Evolutionary conservation across 2,329 filamentous ascomycete species (phyloP), one percentile per base, ranked within the genome.

Genomic region (Diaporthe ilicicola): DNA sequence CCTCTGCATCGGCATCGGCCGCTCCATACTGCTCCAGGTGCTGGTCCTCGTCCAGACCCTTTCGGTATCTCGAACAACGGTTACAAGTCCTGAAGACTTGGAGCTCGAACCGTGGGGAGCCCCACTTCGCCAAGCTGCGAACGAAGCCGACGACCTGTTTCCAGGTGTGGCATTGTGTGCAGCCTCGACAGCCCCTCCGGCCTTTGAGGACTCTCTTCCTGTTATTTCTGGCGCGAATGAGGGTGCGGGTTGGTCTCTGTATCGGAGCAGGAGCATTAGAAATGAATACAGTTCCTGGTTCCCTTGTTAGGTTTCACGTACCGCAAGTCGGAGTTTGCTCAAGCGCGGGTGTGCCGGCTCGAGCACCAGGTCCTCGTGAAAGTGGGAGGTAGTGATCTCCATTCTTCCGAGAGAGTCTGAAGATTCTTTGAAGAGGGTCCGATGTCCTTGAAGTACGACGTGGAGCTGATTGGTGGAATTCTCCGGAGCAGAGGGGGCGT

Each of bases 331-430:
- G 0, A 34, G 7, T 1, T 24, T 48, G 42, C 39, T 48, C 24
- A 34, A 27, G 0, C 1, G 19, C 12, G 56, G 24, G 4, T n/a
- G 4, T 1, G 37, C 24, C n/a, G 37, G 56, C 56, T 61, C 39
- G 2, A 46, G 10, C 2, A 46, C 3, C 37, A 8, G 3, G 2
- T 12, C 19, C 13, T 17, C 10, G 2, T 10, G 1, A 0, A 2
- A 37, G 9, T 3, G 12, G n/a, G 3, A 37, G 4, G 17, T n/a
- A n/a, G 34, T 2, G 22, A 17, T 12, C 37, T 59, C 10, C 37
- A 39, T 39, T 12, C 13, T 39, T 5, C 37, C 37, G 37, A 39
- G 9, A 39, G 10, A 13, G 3, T 39, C 37, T 39, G 37, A 15
- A 15, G 9, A 10, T 5, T 15, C 3, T 39, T 10, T 39, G 8